phyloP scores from a whole-genome alignment of 148 eudicot genomes.

The Oxyria digyna region DNA sequence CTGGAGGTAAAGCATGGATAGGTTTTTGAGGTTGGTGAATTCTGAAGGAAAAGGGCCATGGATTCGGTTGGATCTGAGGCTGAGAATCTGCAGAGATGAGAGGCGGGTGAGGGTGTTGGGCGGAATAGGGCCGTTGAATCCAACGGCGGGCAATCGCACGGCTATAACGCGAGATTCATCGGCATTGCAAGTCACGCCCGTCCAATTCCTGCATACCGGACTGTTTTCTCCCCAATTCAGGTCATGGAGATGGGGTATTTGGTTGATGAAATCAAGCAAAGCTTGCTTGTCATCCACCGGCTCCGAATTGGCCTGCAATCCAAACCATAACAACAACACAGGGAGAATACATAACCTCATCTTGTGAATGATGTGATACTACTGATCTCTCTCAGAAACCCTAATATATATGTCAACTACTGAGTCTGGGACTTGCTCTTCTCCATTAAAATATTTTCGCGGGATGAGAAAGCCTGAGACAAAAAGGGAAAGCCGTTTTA shows the following conservation, averaged over 20 bases:
- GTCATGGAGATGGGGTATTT: conserved; percentile 34
- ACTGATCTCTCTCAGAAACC: background rate
- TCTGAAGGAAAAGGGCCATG: conserved; percentile 65
- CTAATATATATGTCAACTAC: background rate
- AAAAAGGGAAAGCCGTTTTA: conserved; percentile 3
- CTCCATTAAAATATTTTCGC: background rate
- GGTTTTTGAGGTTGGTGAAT: conserved; percentile 32
- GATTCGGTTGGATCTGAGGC: conserved; percentile 63
- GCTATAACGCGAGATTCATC: conserved; percentile 40
- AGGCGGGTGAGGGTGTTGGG: conserved; percentile 46
- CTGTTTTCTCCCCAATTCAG: conserved; percentile 45
- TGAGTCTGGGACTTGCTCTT: no score
- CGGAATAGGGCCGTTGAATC: conserved; percentile 67
- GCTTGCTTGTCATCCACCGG: conserved; percentile 56
- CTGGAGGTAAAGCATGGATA: conserved; percentile 63
- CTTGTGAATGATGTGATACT: background rate
- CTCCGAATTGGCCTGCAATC: conserved; percentile 12
- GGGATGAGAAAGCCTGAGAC: background rate
- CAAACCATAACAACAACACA: conserved; percentile 6
- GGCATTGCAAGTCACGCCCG: conserved; percentile 51
- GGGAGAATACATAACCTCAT: conserved; percentile 2
- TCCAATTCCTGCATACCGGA: conserved; percentile 61
- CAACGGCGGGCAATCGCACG: conserved; percentile 59
- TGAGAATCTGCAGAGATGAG: conserved; percentile 50
- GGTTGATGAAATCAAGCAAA: conserved; percentile 42